Conservation (phyloP, 2,329 filamentous ascomycete genomes). For the Calonectria pauciramosa region DNA sequence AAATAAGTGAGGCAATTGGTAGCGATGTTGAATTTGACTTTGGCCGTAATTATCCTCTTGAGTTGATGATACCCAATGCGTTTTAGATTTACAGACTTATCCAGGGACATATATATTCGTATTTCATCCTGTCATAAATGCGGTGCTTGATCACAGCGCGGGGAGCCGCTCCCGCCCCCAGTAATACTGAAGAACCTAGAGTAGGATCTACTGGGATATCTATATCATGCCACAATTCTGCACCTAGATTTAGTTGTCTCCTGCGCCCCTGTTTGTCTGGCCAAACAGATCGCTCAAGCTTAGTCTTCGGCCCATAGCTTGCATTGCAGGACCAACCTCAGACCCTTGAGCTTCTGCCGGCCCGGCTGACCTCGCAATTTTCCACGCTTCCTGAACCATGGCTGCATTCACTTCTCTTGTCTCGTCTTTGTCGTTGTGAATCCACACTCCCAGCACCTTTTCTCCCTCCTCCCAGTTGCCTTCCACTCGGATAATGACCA, state of each 20-base stretch:
- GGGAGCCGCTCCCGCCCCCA: neutral
- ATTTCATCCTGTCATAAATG: neutral
- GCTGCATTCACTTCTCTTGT: conserved; percentile 58
- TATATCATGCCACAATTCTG: conserved; percentile 1
- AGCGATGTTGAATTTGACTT: neutral
- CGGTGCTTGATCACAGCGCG: neutral
- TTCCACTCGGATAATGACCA: conserved; percentile 64
- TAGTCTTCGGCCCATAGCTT: conserved; percentile 59
- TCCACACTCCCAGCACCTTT: conserved; percentile 67
- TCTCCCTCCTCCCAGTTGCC: conserved; percentile 51
- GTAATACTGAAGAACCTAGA: neutral
- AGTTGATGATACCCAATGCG: neutral
- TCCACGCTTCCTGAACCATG: conserved; percentile 61
- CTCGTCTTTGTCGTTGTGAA: conserved; percentile 64
- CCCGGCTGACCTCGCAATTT: conserved; percentile 49
- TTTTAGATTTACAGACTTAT: neutral
- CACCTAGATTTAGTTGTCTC: conserved; percentile 34
- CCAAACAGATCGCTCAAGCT: conserved; percentile 63
- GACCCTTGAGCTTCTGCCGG: conserved; percentile 46
- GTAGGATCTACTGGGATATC: neutral
- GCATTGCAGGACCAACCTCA: conserved; percentile 58
- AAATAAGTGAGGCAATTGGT: neutral
- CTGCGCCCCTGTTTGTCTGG: conserved; percentile 42
- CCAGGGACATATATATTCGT: neutral
- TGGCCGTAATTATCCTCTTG: neutral